Conservation (phyloP, 805 yeast genomes). For the Saccharomyces eubayanus region DNA sequence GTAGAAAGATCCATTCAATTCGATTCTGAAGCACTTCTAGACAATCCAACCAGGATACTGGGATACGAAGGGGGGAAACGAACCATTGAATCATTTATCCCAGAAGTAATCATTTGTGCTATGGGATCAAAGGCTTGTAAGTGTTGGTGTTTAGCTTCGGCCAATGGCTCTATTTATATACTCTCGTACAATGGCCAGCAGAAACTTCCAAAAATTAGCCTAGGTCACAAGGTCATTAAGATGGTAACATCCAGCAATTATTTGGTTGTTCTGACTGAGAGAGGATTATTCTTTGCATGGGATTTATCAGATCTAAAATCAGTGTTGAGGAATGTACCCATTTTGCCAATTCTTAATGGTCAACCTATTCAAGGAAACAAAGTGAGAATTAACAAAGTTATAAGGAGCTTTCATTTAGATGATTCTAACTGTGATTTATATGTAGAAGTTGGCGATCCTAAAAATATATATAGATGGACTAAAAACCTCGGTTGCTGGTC, state of each 20-base stretch:
- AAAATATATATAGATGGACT: conserved; percentile 16
- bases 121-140: conserved; percentile 42
- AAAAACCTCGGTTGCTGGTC: conserved; percentile 26
- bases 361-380: conserved; percentile 20
- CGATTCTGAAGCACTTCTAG: conserved; percentile 28
- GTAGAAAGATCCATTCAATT: conserved; percentile 31
- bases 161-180: conserved; percentile 32
- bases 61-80: conserved; percentile 32
- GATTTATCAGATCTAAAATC: conserved; percentile 13
- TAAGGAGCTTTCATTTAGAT: conserved; percentile 9
- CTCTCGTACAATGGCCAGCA: conserved; percentile 30
- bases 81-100: conserved; percentile 36
- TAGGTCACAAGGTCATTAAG: conserved; percentile 44
- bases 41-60: conserved; percentile 33
- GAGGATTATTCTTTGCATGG: conserved; percentile 43
- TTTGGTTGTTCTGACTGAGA: conserved; percentile 50
- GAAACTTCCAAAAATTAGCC: conserved; percentile 35
- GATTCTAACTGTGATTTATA: conserved; percentile 2
- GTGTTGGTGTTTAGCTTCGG: conserved; percentile 38
- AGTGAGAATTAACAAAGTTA: conserved; percentile 23
- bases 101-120: conserved; percentile 32
- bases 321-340: conserved; percentile 21
- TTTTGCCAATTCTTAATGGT: conserved; percentile 22
- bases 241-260: conserved; percentile 32
- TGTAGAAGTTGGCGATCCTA: conserved; percentile 13